Evolutionary conservation across 2,329 filamentous ascomycete genomes (phyloP).

Genomic region (Byssoonygena ceratinophila): DNA sequence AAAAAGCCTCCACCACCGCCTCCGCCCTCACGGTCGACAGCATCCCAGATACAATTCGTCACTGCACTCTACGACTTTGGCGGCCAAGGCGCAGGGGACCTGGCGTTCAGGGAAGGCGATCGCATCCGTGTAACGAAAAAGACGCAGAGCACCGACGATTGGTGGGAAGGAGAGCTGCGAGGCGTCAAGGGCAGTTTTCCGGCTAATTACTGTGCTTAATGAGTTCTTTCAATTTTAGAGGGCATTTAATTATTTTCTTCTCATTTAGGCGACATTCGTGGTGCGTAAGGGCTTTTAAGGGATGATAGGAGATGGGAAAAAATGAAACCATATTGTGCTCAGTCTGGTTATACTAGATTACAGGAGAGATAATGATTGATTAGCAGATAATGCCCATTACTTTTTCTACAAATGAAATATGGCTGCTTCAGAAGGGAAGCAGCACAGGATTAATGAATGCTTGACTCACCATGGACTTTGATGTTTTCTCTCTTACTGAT

Average conservation of each 20-base stretch:
- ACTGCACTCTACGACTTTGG: conserved; percentile 66
- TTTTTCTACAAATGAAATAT: background rate
- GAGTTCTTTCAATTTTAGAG: background rate
- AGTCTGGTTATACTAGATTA: background rate
- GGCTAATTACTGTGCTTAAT: conserved; percentile 63
- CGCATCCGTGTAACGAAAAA: conserved; percentile 66
- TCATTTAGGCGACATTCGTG: background rate
- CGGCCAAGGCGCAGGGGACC: conserved; percentile 58
- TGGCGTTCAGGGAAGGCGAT: conserved; percentile 67
- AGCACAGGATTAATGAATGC: too few species aligned
- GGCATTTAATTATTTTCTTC: background rate
- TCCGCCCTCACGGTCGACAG: conserved; percentile 47
- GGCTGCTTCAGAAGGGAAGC: too few species aligned
- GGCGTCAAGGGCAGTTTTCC: conserved; percentile 64
- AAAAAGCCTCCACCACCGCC: conserved; percentile 73
- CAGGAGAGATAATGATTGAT: background rate
- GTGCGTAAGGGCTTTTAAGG: background rate
- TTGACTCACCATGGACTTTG: too few species aligned
- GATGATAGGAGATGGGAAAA: background rate
- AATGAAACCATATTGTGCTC: background rate
- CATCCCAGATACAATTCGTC: conserved; percentile 46
- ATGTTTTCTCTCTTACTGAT: too few species aligned
- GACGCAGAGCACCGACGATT: conserved; percentile 70
- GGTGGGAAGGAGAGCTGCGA: conserved; percentile 71
- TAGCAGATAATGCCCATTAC: background rate